These are phyloP conservation scores for Cladophialophora exuberans DNA, from an alignment of 2,329 filamentous ascomycete genomes.

Conservation along the genomic window DNA sequence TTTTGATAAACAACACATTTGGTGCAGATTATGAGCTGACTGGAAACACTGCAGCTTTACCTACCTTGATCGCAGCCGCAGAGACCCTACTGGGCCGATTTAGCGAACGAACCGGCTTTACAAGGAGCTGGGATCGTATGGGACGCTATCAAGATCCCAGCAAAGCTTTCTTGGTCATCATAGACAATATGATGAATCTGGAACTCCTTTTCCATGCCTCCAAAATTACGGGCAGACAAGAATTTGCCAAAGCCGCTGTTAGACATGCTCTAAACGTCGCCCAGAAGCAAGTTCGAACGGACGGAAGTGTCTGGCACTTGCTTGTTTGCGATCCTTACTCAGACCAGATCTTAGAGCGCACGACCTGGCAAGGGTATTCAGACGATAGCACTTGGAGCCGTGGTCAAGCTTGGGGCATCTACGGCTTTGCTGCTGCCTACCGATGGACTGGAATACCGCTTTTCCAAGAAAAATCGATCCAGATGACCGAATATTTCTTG, in stretches of 20 bases:
- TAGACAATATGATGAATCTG: neutral
- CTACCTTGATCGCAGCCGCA: neutral
- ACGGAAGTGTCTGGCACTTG: neutral
- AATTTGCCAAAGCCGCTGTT: neutral
- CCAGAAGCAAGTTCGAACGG: neutral
- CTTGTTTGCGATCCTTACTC: neutral
- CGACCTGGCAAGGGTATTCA: neutral
- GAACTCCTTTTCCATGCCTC: neutral
- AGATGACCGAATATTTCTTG: neutral
- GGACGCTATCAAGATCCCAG: neutral
- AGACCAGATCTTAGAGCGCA: neutral
- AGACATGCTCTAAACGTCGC: neutral
- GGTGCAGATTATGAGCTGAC: neutral
- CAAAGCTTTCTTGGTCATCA: neutral
- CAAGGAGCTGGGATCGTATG: neutral
- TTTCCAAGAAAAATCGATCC: neutral
- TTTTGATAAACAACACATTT: neutral
- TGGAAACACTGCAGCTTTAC: neutral
- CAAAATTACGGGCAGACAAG: neutral
- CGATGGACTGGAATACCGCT: neutral
- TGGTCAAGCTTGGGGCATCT: neutral
- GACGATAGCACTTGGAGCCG: neutral
- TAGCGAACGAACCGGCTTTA: neutral
- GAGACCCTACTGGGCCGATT: neutral
- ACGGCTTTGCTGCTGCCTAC: neutral